Conservation (phyloP, 768 basidiomycete species). For the Agrocybe chaxingu region DNA sequence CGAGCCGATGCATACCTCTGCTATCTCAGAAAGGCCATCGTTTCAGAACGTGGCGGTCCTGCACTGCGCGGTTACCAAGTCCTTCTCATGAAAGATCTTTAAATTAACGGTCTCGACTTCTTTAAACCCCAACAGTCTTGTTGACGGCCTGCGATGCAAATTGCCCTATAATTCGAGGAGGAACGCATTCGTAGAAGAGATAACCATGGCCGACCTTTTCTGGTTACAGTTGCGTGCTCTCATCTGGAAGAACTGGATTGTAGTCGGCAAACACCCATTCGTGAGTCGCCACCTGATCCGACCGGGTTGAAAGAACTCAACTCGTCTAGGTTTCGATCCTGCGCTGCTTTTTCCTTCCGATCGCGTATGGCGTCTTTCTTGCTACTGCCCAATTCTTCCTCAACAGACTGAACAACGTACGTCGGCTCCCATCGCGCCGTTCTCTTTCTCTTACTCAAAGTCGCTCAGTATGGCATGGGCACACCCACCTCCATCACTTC, state of each 20-base stretch:
- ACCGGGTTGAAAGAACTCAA: too few relatives aligned
- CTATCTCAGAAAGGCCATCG: too few relatives aligned
- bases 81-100: too few relatives aligned
- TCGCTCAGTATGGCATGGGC: conserved; percentile 60
- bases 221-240: conserved; percentile 60
- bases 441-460: not conserved
- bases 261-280: conserved; percentile 61
- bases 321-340: conserved; percentile 49
- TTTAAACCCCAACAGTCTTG: too few relatives aligned
- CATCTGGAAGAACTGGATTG: conserved; percentile 74
- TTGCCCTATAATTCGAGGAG: not conserved
- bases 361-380: conserved; percentile 67
- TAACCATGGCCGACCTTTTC: conserved; percentile 39
- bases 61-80: too few relatives aligned
- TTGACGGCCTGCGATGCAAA: not conserved
- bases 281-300: conserved; percentile 33
- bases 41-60: too few relatives aligned
- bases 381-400: conserved; percentile 63
- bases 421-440: conserved; percentile 15
- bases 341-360: conserved; percentile 60
- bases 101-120: too few relatives aligned
- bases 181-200: not conserved
- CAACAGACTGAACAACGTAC: conserved; percentile 55
- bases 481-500: conserved; percentile 45
- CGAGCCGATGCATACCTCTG: too few relatives aligned